These are phyloP conservation scores for Xylariaceae sp. DNA, from an alignment of 2,329 filamentous ascomycete species.

Conservation along the genomic window DNA sequence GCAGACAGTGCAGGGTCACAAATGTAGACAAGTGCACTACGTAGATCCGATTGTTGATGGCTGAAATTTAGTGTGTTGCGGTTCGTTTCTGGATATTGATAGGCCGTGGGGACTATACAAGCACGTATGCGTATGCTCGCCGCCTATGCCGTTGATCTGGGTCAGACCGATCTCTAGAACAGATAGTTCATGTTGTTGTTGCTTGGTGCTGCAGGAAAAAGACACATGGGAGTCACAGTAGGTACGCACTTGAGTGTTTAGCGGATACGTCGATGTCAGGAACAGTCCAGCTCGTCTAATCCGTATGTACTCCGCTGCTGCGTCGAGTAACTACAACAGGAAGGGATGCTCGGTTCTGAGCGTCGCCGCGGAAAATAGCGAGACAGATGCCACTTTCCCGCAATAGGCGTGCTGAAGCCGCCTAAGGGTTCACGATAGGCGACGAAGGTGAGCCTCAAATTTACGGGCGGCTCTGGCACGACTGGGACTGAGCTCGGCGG, in stretches of 20 bases:
- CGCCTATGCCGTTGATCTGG: slow-evolving; percentile 13
- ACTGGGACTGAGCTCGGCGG: background rate
- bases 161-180: slow-evolving; percentile 10
- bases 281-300: slow-evolving; percentile 7
- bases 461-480: background rate
- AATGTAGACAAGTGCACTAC: slow-evolving; percentile 19
- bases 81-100: background rate
- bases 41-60: slow-evolving; percentile 21
- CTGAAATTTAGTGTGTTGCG: background rate
- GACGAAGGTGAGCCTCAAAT: background rate
- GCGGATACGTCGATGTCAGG: slow-evolving; percentile 12
- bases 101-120: slow-evolving; percentile 6
- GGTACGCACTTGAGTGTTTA: slow-evolving; percentile 1
- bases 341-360: slow-evolving; percentile 9
- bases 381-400: slow-evolving; percentile 1
- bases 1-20: slow-evolving; percentile 17
- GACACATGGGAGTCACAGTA: slow-evolving; percentile 11
- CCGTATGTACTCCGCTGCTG: background rate
- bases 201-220: slow-evolving; percentile 12
- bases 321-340: slow-evolving; percentile 7
- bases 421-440: background rate
- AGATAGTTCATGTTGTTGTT: background rate
- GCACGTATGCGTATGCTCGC: slow-evolving; percentile 4
- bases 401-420: background rate
- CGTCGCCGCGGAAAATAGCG: background rate